These are phyloP conservation scores for Colletotrichum melonis DNA, from an alignment of 2,329 filamentous ascomycete species.

Conservation along the genomic window DNA sequence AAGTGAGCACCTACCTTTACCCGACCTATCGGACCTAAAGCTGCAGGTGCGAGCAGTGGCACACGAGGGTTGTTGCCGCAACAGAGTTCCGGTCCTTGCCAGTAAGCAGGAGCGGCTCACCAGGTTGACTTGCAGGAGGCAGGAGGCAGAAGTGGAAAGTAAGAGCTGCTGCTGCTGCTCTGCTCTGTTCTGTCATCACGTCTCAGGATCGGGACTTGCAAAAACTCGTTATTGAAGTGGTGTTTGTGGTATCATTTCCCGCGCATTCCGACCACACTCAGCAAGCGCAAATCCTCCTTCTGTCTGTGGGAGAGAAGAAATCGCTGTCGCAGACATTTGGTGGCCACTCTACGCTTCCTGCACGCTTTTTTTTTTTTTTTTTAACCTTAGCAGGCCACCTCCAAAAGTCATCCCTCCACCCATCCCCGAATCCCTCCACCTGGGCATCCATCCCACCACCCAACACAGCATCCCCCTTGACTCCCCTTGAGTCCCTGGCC, in stretches of 20 bases:
- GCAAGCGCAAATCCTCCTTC: neutral
- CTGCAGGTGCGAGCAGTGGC: no score
- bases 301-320: neutral
- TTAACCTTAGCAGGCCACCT: no score
- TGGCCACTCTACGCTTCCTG: no score
- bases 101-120: neutral
- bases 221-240: neutral
- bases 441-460: neutral
- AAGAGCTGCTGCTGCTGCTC: neutral
- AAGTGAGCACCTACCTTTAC: neutral
- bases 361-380: no score
- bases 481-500: neutral
- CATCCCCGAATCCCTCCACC: no score
- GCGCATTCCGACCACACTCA: neutral
- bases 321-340: no score
- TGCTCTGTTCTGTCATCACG: neutral
- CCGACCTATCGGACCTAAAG: no score
- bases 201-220: neutral
- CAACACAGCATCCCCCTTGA: neutral
- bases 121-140: neutral
- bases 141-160: neutral
- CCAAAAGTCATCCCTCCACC: no score
- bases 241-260: neutral
- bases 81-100: no score
- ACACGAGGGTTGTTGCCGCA: no score